phyloP scores from a whole-genome alignment of 495 filamentous ascomycete genomes.

The Aspergillus nidulans region DNA sequence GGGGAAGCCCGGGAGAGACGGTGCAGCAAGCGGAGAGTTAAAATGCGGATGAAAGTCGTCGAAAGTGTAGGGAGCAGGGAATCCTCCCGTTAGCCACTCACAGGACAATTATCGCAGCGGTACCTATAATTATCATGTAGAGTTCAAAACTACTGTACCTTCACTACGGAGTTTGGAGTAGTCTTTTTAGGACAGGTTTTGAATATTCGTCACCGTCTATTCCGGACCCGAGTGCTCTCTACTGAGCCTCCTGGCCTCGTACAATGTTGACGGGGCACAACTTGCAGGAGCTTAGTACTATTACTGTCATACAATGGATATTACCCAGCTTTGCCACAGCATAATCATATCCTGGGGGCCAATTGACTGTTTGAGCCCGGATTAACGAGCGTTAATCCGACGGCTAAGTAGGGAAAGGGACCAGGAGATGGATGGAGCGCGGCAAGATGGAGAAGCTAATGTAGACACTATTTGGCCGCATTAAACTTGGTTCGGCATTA shows the following conservation, averaged over 20 bases:
- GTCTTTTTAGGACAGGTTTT: neutral
- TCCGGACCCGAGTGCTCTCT: neutral
- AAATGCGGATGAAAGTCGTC: neutral
- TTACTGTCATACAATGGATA: neutral
- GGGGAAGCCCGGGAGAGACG: slow-evolving; percentile 17
- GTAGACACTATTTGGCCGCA: neutral
- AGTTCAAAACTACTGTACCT: neutral
- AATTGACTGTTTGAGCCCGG: too few relatives aligned
- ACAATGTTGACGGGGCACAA: neutral
- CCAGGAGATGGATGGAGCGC: neutral
- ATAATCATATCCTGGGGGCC: too few relatives aligned
- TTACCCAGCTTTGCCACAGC: too few relatives aligned
- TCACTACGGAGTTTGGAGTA: too few relatives aligned
- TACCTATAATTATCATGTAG: neutral
- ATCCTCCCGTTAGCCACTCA: neutral
- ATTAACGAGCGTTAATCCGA: too few relatives aligned
- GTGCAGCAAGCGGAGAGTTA: neutral
- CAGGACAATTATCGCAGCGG: neutral
- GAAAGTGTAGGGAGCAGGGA: neutral
- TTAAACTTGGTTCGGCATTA: neutral
- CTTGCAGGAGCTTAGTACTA: too few relatives aligned
- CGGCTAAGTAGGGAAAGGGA: neutral
- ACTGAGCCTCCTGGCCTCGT: neutral
- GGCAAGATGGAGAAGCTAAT: neutral
- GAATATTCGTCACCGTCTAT: neutral